Conservation (phyloP, 148 eudicot species). For the Rheum nobile region DNA sequence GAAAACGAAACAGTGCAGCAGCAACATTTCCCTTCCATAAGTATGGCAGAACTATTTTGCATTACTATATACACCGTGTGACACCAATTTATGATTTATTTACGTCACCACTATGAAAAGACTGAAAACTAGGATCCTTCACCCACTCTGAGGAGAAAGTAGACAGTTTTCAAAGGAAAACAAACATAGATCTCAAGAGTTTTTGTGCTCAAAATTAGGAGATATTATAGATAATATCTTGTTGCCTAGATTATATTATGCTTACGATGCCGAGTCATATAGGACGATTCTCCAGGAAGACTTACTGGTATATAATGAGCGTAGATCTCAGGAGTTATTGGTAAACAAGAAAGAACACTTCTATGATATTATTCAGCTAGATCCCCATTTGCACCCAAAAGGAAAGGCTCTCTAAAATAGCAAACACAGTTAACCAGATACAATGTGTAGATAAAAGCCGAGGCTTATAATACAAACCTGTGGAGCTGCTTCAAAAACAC, state of each 20-base stretch:
- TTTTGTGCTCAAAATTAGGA: background rate
- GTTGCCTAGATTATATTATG: background rate
- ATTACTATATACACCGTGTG: background rate
- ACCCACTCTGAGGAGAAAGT: background rate
- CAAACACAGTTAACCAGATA: background rate
- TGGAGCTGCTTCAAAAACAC: slow-evolving; percentile 93
- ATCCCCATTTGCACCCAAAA: background rate
- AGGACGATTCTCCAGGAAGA: background rate
- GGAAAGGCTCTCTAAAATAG: background rate
- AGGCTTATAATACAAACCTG: slow-evolving; percentile 42
- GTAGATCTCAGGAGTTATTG: too few species aligned
- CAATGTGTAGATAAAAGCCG: background rate
- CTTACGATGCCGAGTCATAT: background rate
- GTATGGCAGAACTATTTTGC: background rate
- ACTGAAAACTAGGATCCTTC: background rate
- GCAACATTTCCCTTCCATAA: background rate
- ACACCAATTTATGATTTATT: background rate
- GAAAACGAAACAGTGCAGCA: background rate
- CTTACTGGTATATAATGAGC: background rate
- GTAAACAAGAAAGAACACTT: background rate
- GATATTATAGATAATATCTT: background rate
- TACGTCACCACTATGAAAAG: background rate
- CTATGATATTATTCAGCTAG: too few species aligned
- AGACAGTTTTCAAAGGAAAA: background rate
- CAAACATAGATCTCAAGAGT: background rate